Percentiles rank a stretch among this genome's conserved stretches.
These are phyloP conservation scores for Hypocrella siamensis DNA, from an alignment of 2,329 filamentous ascomycete genomes.

Conservation along the genomic window DNA sequence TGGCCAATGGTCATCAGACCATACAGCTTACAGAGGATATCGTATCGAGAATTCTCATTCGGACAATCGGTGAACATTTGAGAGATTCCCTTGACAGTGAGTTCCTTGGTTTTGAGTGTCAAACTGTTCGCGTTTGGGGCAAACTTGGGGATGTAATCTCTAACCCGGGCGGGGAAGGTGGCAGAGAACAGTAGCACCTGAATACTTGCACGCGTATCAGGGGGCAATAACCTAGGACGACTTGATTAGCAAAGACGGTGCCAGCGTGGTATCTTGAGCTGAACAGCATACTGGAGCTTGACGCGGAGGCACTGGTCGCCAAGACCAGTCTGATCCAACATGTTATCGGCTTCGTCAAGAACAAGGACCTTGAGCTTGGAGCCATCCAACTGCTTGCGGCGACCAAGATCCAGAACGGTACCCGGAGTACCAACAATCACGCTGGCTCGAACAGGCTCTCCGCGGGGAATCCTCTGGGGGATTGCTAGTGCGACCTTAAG, in stretches of 20 bases:
- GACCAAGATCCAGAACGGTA: slow-evolving; percentile 78
- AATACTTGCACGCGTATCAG: slow-evolving; percentile 41
- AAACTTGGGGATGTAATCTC: slow-evolving; percentile 69
- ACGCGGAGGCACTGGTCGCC: slow-evolving; percentile 91
- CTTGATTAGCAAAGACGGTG: slow-evolving; percentile 1
- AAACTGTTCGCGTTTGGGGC: slow-evolving; percentile 77
- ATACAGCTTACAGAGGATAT: slow-evolving; percentile 80
- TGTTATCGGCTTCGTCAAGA: slow-evolving; percentile 95
- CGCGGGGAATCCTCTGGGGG: slow-evolving; percentile 57
- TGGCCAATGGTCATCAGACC: slow-evolving; percentile 92
- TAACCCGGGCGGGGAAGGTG: slow-evolving; percentile 76
- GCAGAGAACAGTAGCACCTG: slow-evolving; percentile 94
- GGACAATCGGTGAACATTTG: slow-evolving; percentile 96
- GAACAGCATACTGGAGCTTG: slow-evolving; percentile 47
- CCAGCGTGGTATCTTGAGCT: background rate
- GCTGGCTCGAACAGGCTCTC: slow-evolving; percentile 53
- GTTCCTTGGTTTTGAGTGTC: slow-evolving; percentile 74
- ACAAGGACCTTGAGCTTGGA: slow-evolving; percentile 67
- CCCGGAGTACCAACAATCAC: slow-evolving; percentile 89
- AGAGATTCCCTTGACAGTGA: slow-evolving; percentile 93
- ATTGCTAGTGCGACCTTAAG: slow-evolving; percentile 70
- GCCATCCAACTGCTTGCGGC: slow-evolving; percentile 57
- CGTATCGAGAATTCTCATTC: slow-evolving; percentile 69
- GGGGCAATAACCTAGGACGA: slow-evolving; percentile 35
- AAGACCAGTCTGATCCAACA: slow-evolving; percentile 89